These are phyloP conservation scores for Phoma sp. DNA, from an alignment of 2,329 filamentous ascomycete genomes.

Conservation along the genomic window DNA sequence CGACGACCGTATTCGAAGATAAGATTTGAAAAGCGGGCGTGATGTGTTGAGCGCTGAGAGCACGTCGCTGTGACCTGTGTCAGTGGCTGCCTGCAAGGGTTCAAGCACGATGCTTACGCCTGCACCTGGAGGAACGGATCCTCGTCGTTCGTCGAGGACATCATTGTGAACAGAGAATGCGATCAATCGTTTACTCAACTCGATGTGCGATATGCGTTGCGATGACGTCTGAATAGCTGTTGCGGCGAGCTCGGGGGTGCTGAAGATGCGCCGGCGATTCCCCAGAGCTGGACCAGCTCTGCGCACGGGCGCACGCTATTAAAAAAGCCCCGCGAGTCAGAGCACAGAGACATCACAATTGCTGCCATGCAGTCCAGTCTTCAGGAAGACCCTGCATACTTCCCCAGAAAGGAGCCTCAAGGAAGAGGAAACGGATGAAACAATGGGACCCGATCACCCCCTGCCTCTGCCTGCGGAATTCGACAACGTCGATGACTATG, in stretches of 20 bases:
- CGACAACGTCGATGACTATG: slow-evolving; percentile 73
- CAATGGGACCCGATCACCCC: slow-evolving; percentile 56
- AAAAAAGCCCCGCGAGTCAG: slow-evolving; percentile 17
- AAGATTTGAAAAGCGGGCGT: slow-evolving; percentile 89
- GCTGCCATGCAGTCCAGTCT: slow-evolving; percentile 16
- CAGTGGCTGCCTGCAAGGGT: slow-evolving; percentile 21
- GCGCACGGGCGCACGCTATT: slow-evolving; percentile 6
- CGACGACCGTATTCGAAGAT: slow-evolving; percentile 92
- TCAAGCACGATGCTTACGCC: slow-evolving; percentile 40
- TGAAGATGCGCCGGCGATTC: slow-evolving; percentile 5
- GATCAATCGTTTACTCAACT: too few relatives aligned
- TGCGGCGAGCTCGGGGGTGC: slow-evolving; percentile 17
- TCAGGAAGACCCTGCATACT: slow-evolving; percentile 9
- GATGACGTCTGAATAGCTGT: slow-evolving; percentile 10
- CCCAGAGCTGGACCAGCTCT: background rate
- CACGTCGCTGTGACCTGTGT: slow-evolving; percentile 72
- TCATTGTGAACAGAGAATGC: slow-evolving; percentile 28
- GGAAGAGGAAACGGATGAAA: slow-evolving; percentile 22
- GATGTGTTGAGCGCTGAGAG: slow-evolving; percentile 79
- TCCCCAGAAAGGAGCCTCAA: background rate
- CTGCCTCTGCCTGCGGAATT: slow-evolving; percentile 77
- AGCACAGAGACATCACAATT: slow-evolving; percentile 9
- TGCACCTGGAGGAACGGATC: slow-evolving; percentile 60
- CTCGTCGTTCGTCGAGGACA: slow-evolving; percentile 47
- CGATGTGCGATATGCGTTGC: background rate